phyloP scores from a whole-genome alignment of 2,329 filamentous ascomycete species.

The Juglanconis sp. region DNA sequence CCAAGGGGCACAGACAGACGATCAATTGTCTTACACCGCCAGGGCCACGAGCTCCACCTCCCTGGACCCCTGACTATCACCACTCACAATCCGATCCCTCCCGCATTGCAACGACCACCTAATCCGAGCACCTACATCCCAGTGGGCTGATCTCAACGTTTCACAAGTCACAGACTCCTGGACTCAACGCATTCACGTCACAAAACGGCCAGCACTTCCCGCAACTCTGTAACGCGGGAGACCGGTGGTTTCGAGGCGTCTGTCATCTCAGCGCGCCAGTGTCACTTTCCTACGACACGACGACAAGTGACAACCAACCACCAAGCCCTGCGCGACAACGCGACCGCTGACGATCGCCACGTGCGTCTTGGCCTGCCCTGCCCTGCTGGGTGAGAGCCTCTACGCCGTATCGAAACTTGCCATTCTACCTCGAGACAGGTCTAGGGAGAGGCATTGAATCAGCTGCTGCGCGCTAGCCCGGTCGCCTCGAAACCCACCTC shows the following conservation, averaged over 20 bases:
- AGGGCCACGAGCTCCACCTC: not conserved
- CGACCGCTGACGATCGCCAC: constrained; percentile 4
- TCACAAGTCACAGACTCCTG: constrained; percentile 1
- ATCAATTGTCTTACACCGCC: constrained; percentile 5
- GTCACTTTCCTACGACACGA: no score
- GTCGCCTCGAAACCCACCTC: not conserved
- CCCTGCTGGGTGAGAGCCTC: not conserved
- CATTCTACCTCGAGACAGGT: not conserved
- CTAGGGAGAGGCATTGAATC: not conserved
- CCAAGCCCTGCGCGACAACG: not conserved
- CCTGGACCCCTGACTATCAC: not conserved
- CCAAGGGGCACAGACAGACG: not conserved
- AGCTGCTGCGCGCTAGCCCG: not conserved
- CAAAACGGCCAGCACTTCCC: not conserved
- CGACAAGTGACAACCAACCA: no score
- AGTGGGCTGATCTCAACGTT: constrained; percentile 13
- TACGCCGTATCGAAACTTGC: not conserved
- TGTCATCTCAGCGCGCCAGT: not conserved
- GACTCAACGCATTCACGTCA: not conserved
- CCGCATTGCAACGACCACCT: constrained; percentile 6
- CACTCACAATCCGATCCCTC: constrained; percentile 4
- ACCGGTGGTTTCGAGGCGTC: not conserved
- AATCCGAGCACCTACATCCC: constrained; percentile 1
- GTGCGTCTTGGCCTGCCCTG: not conserved
- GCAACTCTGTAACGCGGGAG: constrained; percentile 12